These are phyloP conservation scores for Glycine soja DNA, from an alignment of 306 rosid genomes.

Conservation along the genomic window DNA sequence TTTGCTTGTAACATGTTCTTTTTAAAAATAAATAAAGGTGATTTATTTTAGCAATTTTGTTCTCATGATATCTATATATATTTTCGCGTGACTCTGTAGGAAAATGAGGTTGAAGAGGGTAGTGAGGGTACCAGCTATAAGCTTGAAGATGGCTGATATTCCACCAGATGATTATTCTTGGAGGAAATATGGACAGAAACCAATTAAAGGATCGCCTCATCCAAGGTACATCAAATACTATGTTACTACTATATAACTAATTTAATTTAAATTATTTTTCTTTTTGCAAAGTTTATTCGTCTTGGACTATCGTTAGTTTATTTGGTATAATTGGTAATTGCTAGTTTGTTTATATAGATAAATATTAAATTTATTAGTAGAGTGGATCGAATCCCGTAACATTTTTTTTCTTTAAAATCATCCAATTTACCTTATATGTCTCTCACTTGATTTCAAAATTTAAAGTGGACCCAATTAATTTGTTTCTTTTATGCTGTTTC, in stretches of 20 bases:
- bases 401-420: no score
- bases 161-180: slow-evolving; percentile 97
- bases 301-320: no score
- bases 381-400: no score
- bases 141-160: slow-evolving; percentile 90
- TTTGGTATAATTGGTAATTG: no score
- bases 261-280: background rate
- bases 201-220: slow-evolving; percentile 94
- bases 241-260: background rate
- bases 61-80: no score
- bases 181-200: slow-evolving; percentile 95
- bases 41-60: no score
- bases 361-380: no score
- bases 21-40: no score
- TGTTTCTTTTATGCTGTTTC: background rate
- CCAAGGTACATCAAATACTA: slow-evolving; percentile 65
- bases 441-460: no score
- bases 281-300: background rate
- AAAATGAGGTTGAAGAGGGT: slow-evolving; percentile 83
- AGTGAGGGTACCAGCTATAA: slow-evolving; percentile 84
- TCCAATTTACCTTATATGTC: no score
- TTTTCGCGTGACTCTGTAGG: slow-evolving; percentile 44
- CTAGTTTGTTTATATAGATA: no score
- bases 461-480: background rate
- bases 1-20: no score